A percentile compares a stretch with the other conserved stretches of the same genome.
phyloP scores from a whole-genome alignment of 441 rosid species.

The Populus hybrid region DNA sequence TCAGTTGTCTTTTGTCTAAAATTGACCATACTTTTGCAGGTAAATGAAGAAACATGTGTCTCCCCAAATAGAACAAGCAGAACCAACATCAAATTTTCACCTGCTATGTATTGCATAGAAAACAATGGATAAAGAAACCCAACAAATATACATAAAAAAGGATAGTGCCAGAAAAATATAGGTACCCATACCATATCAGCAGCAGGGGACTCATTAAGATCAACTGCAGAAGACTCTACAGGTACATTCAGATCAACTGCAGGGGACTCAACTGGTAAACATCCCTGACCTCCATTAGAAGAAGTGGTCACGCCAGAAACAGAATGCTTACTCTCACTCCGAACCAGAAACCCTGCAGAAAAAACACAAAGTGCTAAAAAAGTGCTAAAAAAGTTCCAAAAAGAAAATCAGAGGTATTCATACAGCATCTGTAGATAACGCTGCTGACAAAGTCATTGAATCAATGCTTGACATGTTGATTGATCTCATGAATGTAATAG shows the following conservation, averaged over 20 bases:
- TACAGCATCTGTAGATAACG: slow-evolving; percentile 33
- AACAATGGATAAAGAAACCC: background rate
- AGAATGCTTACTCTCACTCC: slow-evolving; percentile 49
- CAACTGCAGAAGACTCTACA: slow-evolving; percentile 10
- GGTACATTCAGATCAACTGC: slow-evolving; percentile 33
- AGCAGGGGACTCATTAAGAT: slow-evolving; percentile 20
- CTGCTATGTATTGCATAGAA: background rate
- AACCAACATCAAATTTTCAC: background rate
- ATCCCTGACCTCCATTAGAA: slow-evolving; percentile 40
- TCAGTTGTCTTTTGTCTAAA: background rate
- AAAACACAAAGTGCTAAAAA: slow-evolving; percentile 18
- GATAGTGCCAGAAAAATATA: slow-evolving; percentile 1
- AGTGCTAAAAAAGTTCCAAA: slow-evolving; percentile 18
- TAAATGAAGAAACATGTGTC: background rate
- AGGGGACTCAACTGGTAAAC: slow-evolving; percentile 27
- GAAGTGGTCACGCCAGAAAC: slow-evolving; percentile 51
- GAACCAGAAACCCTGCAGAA: slow-evolving; percentile 45
- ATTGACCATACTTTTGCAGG: background rate
- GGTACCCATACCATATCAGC: slow-evolving; percentile 36
- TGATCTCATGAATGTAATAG: slow-evolving; percentile 36
- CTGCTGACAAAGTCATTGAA: slow-evolving; percentile 43
- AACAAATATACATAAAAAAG: background rate
- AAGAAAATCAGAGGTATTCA: slow-evolving; percentile 14
- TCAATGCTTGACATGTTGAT: slow-evolving; percentile 39
- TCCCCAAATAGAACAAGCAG: background rate